These are phyloP conservation scores for Fraxinus sp. DNA, from an alignment of 305 asterid species.

Conservation along the genomic window DNA sequence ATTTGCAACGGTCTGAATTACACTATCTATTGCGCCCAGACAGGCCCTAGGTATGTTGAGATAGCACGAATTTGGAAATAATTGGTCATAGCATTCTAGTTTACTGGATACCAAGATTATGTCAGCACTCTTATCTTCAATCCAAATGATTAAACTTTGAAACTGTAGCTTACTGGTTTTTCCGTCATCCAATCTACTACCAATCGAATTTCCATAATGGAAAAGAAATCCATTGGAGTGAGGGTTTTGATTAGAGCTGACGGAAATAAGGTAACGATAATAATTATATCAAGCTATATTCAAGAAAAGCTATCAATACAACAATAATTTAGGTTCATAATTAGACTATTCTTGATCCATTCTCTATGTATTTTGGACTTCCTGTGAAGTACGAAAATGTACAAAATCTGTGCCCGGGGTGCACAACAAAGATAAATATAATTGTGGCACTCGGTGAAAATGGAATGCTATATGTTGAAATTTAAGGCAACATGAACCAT, in stretches of 20 bases:
- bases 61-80: not conserved
- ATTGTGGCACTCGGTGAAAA: not conserved
- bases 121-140: not conserved
- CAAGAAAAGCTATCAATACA: not conserved
- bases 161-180: not conserved
- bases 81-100: not conserved
- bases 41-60: not conserved
- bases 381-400: not conserved
- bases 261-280: not conserved
- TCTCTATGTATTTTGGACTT: not conserved
- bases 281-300: not conserved
- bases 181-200: not conserved
- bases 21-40: too few relatives aligned
- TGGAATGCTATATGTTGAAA: not conserved
- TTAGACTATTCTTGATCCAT: not conserved
- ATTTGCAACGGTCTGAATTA: too few relatives aligned
- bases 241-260: not conserved
- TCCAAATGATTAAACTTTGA: not conserved
- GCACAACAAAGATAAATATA: not conserved
- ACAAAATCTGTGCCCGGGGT: not conserved
- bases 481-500: not conserved
- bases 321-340: not conserved
- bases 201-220: not conserved
- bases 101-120: not conserved
- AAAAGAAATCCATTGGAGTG: not conserved